These are phyloP conservation scores for Cladosporium sp. DNA, from an alignment of 2,329 filamentous ascomycete species.

Conservation along the genomic window DNA sequence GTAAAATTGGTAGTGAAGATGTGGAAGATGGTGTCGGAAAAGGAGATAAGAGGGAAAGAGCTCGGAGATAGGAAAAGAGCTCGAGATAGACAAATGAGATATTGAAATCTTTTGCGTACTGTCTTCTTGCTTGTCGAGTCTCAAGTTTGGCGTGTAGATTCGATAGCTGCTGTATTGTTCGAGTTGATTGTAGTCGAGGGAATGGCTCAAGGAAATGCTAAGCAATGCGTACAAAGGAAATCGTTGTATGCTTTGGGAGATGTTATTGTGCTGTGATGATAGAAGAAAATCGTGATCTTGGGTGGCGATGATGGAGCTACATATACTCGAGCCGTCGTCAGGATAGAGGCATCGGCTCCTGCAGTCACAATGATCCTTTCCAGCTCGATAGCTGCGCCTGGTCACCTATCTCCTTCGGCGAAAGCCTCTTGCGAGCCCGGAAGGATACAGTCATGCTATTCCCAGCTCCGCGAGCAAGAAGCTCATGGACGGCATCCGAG, in stretches of 20 bases:
- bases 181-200: slow-evolving; percentile 7
- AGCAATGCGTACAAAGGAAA: slow-evolving; percentile 12
- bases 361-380: not conserved
- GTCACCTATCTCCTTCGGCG: not conserved
- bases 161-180: not conserved
- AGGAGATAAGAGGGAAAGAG: slow-evolving; percentile 1
- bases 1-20: not conserved
- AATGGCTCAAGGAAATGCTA: slow-evolving; percentile 8
- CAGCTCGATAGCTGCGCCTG: slow-evolving; percentile 8
- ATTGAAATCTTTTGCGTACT: slow-evolving; percentile 11
- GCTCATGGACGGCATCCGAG: not conserved
- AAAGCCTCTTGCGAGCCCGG: slow-evolving; percentile 3
- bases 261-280: slow-evolving; percentile 15
- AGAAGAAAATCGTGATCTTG: slow-evolving; percentile 12
- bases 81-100: slow-evolving; percentile 13
- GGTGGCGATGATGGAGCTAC: slow-evolving; percentile 4
- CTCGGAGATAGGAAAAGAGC: not conserved
- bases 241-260: slow-evolving; percentile 5
- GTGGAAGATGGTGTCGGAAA: not conserved
- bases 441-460: slow-evolving; percentile 12
- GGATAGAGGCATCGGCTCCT: slow-evolving; percentile 2
- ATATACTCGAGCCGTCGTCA: slow-evolving; percentile 3
- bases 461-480: slow-evolving; percentile 5
- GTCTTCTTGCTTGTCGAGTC: slow-evolving; percentile 4
- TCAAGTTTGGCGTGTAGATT: not conserved